A percentile compares a stretch with the other conserved stretches of the same genome.
Conservation (phyloP, 2,329 filamentous ascomycete genomes). For the Aureobasidium sp. region DNA sequence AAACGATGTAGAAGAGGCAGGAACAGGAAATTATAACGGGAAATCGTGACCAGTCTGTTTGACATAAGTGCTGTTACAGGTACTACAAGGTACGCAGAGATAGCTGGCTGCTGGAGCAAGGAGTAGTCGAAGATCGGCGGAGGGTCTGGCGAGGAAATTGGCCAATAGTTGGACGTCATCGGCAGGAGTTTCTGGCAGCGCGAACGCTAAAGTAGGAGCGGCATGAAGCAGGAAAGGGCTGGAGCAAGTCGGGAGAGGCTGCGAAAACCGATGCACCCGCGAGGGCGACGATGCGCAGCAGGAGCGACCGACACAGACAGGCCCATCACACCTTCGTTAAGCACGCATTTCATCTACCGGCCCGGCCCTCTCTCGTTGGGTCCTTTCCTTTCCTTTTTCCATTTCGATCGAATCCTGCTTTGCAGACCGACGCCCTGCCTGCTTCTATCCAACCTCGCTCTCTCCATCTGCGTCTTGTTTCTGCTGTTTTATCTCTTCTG, state of each 20-base stretch:
- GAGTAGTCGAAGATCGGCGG: constrained; percentile 1
- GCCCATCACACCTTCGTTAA: not conserved
- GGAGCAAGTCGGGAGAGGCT: not conserved
- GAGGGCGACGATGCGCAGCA: not conserved
- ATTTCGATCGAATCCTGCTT: not conserved
- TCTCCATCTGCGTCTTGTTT: not conserved
- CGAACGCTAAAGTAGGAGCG: not conserved
- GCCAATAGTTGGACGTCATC: constrained; percentile 8
- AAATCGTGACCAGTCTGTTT: not conserved
- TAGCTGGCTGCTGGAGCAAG: not conserved
- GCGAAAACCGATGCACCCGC: not conserved
- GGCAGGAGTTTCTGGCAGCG: not conserved
- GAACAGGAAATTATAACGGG: not conserved
- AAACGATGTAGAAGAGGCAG: not conserved
- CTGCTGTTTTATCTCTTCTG: not conserved
- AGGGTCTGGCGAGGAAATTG: not conserved
- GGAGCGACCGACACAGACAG: not conserved
- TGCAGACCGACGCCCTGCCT: not conserved
- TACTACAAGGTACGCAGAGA: not conserved
- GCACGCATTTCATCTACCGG: no score
- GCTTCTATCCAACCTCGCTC: not conserved
- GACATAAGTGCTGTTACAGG: not conserved
- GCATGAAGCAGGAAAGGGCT: constrained; percentile 1
- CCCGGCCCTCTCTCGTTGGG: not conserved
- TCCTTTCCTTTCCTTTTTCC: not conserved